Evolutionary conservation across 805 yeast genomes (phyloP).

Genomic region (Trichomonascus vanleenenianus): DNA sequence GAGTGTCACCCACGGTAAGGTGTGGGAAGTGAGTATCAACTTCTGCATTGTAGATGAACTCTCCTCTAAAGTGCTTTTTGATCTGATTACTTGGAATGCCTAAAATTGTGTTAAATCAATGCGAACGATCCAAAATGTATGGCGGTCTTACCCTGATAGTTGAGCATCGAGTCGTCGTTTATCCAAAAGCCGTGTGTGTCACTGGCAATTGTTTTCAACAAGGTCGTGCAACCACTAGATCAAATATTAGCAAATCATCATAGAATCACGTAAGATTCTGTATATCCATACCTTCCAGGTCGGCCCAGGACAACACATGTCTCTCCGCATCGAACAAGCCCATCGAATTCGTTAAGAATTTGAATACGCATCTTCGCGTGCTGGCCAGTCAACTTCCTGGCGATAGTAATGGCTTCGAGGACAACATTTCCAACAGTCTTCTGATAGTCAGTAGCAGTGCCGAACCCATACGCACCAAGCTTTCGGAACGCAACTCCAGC

Average conservation of each 20-base stretch:
- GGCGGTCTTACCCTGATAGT: constrained; percentile 28
- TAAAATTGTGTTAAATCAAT: too few relatives aligned
- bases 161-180: constrained; percentile 35
- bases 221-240: constrained; percentile 53
- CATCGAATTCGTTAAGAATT: constrained; percentile 44
- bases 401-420: constrained; percentile 20
- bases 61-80: constrained; percentile 45
- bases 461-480: constrained; percentile 56
- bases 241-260: background rate
- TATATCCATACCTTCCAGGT: constrained; percentile 45
- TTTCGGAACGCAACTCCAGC: constrained; percentile 57
- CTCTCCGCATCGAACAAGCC: constrained; percentile 53
- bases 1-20: constrained; percentile 53
- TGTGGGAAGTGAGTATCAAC: constrained; percentile 58
- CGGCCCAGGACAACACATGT: constrained; percentile 68
- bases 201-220: constrained; percentile 48
- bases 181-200: constrained; percentile 39
- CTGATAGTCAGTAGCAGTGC: constrained; percentile 60
- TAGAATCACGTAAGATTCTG: constrained; percentile 14
- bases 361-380: constrained; percentile 34
- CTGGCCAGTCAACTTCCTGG: constrained; percentile 27
- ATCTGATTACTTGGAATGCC: constrained; percentile 38
- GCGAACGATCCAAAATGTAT: too few relatives aligned
- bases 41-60: constrained; percentile 58
- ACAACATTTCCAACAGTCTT: constrained; percentile 43